Base-by-base conservation (phyloP, 768 basidiomycete genomes). In the Hydnomerulius pinastri region DNA sequence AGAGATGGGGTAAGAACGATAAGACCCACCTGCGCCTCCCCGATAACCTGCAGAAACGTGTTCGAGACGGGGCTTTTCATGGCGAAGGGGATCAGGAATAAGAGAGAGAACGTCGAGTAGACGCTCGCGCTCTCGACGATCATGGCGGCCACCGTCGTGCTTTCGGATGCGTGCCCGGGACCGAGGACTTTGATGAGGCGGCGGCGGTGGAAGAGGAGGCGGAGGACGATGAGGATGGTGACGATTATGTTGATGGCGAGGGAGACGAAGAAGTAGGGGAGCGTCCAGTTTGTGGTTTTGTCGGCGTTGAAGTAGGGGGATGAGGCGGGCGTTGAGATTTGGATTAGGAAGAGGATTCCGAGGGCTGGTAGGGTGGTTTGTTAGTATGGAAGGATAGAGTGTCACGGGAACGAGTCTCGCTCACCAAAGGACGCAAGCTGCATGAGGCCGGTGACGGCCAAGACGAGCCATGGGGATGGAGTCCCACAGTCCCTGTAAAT, bases 41-140 rank as follows among this genome's bases (percentile, higher is more conserved):
- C 68, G 0, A 74, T 54, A 10, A 64, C 53, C n/a, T 68, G 70
- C 8, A 76, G 42, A 36, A 74, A 63, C 2, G 67, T 39, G 41
- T 71, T 72, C 11, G 68, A 66, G 11, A 68, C 25, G 1, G 59
- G 39, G n/a, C 43, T 53, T 11, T 59, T 30, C 4, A 51, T 8
- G 12, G 56, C 59, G 43, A 60, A 76, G 0, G 65, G 59, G 24
- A 69, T 35, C 21, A 67, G 17, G 40, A 69, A 63, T 21, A 67
- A 30, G 38, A 67, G 57, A 1, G 57, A 46, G 40, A 65, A 65
- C 2, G 52, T 46, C n/a, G 67, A 46, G 18, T 67, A 67, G n/a
- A 67, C n/a, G 0, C 68, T 54, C 0, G 66, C 66, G 3, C 60
- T 65, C 44, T 67, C 66, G 46, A 68, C 24, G 23, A 65, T 32